These are phyloP conservation scores for Apodospora peruviana DNA, from an alignment of 495 filamentous ascomycete genomes.

Conservation along the genomic window DNA sequence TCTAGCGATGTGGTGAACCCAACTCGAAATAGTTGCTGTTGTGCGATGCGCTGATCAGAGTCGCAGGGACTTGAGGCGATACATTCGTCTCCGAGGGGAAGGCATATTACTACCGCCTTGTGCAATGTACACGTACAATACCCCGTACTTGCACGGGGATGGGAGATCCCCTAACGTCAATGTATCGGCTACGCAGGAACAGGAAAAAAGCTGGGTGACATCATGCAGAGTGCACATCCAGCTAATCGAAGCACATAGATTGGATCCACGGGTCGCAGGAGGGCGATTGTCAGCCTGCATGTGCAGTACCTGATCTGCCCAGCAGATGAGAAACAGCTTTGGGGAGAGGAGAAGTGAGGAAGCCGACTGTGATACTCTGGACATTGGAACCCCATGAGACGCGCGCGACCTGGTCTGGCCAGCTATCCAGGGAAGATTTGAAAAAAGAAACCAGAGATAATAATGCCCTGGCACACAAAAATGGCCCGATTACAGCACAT, in stretches of 20 bases:
- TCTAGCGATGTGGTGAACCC: constrained; percentile 10
- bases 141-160: too few species aligned
- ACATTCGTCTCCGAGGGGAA: not conserved
- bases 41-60: constrained; percentile 14
- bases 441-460: too few species aligned
- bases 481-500: too few species aligned
- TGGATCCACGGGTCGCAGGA: not conserved
- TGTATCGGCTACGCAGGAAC: not conserved
- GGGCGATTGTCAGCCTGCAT: not conserved
- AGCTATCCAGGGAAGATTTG: too few species aligned
- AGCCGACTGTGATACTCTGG: not conserved
- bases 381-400: too few species aligned
- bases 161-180: too few species aligned
- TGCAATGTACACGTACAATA: too few species aligned
- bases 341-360: not conserved
- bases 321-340: not conserved
- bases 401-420: too few species aligned
- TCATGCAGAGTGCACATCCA: not conserved
- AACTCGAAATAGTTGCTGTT: constrained; percentile 21
- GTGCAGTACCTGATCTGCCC: not conserved
- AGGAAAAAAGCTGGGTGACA: not conserved
- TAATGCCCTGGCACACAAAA: too few species aligned
- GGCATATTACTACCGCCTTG: not conserved
- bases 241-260: not conserved
- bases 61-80: not conserved